Evolutionary conservation across 192 early-diverging fungal species (phyloP).

Genomic region (Allomyces javanicus): DNA sequence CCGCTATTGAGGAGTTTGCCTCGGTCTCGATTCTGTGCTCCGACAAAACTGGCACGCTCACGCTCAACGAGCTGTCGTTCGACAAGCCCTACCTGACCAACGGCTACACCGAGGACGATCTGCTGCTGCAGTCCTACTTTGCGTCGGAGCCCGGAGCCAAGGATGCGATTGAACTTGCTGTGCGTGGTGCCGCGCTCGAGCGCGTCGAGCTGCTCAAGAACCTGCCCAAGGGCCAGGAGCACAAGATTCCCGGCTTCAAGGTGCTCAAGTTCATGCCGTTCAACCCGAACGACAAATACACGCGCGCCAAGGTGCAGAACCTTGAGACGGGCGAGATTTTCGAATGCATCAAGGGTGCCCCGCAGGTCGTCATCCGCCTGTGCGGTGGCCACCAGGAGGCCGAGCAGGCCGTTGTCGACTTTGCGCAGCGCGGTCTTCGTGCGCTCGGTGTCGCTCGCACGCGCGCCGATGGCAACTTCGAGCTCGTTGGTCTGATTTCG

Average conservation of each 20-base stretch:
- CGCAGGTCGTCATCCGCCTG: conserved; percentile 73
- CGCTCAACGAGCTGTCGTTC: conserved; percentile 76
- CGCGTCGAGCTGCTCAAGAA: conserved; percentile 42
- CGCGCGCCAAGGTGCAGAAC: conserved; percentile 66
- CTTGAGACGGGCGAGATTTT: conserved; percentile 49
- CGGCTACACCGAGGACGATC: conserved; percentile 49
- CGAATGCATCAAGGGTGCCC: conserved; percentile 84
- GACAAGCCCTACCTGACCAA: conserved; percentile 58
- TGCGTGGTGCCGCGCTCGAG: conserved; percentile 59
- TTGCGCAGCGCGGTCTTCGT: conserved; percentile 74
- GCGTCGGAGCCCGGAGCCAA: conserved; percentile 73
- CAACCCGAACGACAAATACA: conserved; percentile 83
- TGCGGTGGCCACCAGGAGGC: conserved; percentile 67
- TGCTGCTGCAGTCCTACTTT: conserved; percentile 58
- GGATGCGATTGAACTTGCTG: conserved; percentile 73
- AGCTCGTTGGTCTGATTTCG: conserved; percentile 78
- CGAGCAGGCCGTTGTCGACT: conserved; percentile 55
- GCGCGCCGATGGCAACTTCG: conserved; percentile 43
- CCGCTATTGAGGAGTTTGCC: conserved; percentile 84
- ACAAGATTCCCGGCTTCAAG: conserved; percentile 82
- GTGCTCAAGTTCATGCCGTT: conserved; percentile 79
- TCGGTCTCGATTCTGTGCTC: conserved; percentile 69
- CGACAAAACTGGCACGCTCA: conserved; percentile 78
- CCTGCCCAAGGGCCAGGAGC: conserved; percentile 32
- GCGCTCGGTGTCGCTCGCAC: conserved; percentile 85